Base-by-base conservation (phyloP, 2,329 filamentous ascomycete species). In the Clonostachys rosea region DNA sequence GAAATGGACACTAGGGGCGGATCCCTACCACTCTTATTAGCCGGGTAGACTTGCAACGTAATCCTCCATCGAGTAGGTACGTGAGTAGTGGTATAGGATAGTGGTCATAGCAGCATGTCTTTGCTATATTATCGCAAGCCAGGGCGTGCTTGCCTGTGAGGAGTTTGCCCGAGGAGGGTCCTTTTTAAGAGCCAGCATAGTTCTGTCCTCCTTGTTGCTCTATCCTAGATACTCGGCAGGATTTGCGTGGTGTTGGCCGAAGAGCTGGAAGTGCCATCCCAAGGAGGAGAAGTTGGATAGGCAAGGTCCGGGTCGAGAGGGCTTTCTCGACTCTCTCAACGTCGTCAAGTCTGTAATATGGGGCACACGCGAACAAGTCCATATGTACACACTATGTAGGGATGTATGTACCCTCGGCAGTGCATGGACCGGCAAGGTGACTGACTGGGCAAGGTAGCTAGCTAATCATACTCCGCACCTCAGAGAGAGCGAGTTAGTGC, bases 1-100 rank as follows among this genome's bases (percentile, higher is more conserved):
- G 57, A 50, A 59, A 51, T 57, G 49, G 40, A 39, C 43, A 46
- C 40, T 34, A 40, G 40, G 40, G 18, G 47, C 13, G 18, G 13
- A 51, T 53, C 51, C 51, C 51, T 49, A 48, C 45, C 44, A 45
- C 40, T 49, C 44, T 46, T 46, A 46, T 49, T 43, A 49, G 44
- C 47, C 47, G 40, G 39, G 34, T 35, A 17, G 20, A 20, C 20
- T 18, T 36, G 35, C 50, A 45, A 48, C 48, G 46, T 47, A 50
- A 48, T 49, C 40, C 17, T n/a, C 14, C 11, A n/a, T 39, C 14
- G 14, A 39, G 36, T 18, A 18, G 12, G 36, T n/a, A 39, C 36
- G 14, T 39, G 14, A 13, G 36, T n/a, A 18, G 14, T 39, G 36
- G 17, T 39, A 39, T 14, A 39, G 36, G 36, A n/a, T n/a, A n/a